Percentiles rank a stretch among this genome's conserved stretches.
phyloP scores from a whole-genome alignment of 306 rosid species.

The Comarum palustre region DNA sequence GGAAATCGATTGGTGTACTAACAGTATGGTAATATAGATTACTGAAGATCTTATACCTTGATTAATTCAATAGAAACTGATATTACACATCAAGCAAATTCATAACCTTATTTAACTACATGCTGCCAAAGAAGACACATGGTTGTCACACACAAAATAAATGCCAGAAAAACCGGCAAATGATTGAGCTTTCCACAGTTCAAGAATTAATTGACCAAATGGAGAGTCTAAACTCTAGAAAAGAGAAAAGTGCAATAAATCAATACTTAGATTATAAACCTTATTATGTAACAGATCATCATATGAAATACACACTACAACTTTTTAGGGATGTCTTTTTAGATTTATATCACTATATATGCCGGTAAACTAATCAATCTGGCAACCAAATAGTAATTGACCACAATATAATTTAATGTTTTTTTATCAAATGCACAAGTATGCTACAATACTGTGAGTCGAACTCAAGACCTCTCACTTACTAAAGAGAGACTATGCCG shows the following conservation, averaged over 20 bases:
- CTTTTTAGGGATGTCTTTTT: not conserved
- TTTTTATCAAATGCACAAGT: too few species aligned
- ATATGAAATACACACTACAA: not conserved
- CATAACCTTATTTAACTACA: not conserved
- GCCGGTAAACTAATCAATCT: not conserved
- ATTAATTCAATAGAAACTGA: not conserved
- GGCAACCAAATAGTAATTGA: not conserved
- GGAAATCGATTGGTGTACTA: not conserved
- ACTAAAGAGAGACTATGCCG: too few species aligned
- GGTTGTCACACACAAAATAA: not conserved
- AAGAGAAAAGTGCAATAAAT: not conserved
- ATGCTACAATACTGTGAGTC: too few species aligned
- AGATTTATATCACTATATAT: not conserved
- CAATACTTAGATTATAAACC: not conserved
- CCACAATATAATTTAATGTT: too few species aligned
- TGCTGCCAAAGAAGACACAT: not conserved
- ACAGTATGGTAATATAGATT: not conserved
- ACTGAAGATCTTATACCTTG: not conserved
- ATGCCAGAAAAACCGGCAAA: not conserved
- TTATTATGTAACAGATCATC: not conserved
- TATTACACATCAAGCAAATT: not conserved
- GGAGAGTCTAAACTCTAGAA: not conserved
- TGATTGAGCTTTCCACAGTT: not conserved
- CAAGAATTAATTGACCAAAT: not conserved
- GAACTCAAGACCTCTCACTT: too few species aligned